Conservation (phyloP, 768 basidiomycete genomes). For the Calocera cornea region DNA sequence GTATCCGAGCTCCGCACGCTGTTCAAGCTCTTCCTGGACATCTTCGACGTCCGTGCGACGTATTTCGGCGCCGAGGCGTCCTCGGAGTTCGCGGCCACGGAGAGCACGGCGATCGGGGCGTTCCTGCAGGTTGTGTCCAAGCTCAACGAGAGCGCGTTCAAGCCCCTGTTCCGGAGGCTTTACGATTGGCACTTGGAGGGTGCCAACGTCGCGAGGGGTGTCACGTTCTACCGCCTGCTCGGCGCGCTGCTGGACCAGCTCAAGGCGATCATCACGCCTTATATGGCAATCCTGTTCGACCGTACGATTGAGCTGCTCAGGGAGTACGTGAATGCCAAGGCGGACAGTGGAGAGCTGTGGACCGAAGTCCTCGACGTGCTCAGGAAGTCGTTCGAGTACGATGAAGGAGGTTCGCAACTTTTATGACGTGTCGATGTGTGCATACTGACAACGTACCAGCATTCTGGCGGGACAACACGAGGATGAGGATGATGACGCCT, state of each 20-base stretch:
- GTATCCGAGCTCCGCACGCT: conserved; percentile 49
- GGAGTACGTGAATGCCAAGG: conserved; percentile 28
- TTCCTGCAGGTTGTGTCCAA: conserved; percentile 86
- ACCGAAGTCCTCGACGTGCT: conserved; percentile 44
- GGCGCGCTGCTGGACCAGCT: conserved; percentile 68
- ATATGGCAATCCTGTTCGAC: conserved; percentile 63
- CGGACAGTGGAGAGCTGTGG: conserved; percentile 43
- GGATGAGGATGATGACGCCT: conserved; percentile 45
- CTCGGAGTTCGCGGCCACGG: conserved; percentile 9
- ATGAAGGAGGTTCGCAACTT: conserved; percentile 77
- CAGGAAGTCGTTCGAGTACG: conserved; percentile 54
- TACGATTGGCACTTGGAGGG: conserved; percentile 88
- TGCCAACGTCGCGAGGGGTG: conserved; percentile 37
- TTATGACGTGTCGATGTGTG: too few species aligned
- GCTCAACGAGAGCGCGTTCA: conserved; percentile 82
- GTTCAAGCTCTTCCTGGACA: conserved; percentile 69
- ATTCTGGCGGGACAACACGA: conserved; percentile 81
- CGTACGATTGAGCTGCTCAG: conserved; percentile 53
- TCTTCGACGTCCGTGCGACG: conserved; percentile 42
- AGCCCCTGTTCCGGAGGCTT: conserved; percentile 76
- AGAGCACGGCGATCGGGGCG: conserved; percentile 40
- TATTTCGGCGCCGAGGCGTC: not conserved
- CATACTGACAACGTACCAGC: conserved; percentile 39
- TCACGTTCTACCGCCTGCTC: conserved; percentile 66
- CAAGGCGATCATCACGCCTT: conserved; percentile 87